These are phyloP conservation scores for Antarctomyces pellizariae DNA, from an alignment of 495 filamentous ascomycete genomes.

Conservation along the genomic window DNA sequence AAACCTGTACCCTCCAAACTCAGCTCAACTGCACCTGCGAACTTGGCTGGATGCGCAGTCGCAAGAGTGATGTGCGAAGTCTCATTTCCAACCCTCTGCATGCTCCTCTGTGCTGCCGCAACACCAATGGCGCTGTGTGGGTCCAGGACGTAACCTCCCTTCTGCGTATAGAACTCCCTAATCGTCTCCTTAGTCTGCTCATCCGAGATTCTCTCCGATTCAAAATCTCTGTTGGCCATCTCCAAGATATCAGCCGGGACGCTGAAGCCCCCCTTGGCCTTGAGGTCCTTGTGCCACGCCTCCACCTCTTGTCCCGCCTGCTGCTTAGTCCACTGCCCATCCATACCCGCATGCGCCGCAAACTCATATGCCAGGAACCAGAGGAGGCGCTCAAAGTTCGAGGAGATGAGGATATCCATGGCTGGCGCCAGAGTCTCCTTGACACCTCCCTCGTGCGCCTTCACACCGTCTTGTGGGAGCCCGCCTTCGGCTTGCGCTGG, in stretches of 20 bases:
- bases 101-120: constrained; percentile 40
- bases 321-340: constrained; percentile 31
- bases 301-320: constrained; percentile 41
- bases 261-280: constrained; percentile 55
- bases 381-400: constrained; percentile 90
- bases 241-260: constrained; percentile 44
- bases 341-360: constrained; percentile 24
- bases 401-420: constrained; percentile 90
- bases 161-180: constrained; percentile 30
- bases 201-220: constrained; percentile 65
- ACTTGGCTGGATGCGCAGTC: constrained; percentile 90
- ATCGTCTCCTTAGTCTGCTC: constrained; percentile 55
- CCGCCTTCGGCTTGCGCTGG: constrained; percentile 30
- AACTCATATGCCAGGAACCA: constrained; percentile 69
- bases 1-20: constrained; percentile 48
- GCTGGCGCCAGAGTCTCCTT: constrained; percentile 77
- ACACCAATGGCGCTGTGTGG: constrained; percentile 82
- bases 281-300: constrained; percentile 51
- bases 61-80: constrained; percentile 49
- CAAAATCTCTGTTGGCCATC: constrained; percentile 42
- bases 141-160: constrained; percentile 58
- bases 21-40: constrained; percentile 50
- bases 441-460: constrained; percentile 44
- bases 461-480: constrained; percentile 31
- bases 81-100: constrained; percentile 25